Conservation (phyloP, 2,329 filamentous ascomycete species). For the Diaporthe velutina region DNA sequence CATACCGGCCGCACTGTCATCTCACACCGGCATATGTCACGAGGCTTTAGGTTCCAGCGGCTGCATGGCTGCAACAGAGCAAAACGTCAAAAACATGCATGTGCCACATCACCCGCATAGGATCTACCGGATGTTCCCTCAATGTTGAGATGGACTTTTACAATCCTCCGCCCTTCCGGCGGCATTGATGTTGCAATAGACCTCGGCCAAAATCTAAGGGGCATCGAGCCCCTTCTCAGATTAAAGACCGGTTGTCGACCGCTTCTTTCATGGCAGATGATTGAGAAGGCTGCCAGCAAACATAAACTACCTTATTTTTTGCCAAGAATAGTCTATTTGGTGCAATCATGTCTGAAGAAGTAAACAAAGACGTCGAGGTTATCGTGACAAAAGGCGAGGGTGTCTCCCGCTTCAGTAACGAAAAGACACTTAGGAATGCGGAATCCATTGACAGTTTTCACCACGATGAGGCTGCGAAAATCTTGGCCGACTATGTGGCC, state of each 20-base stretch:
- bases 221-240: background rate
- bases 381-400: background rate
- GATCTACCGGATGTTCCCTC: background rate
- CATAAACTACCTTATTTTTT: background rate
- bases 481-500: background rate
- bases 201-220: background rate
- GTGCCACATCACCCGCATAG: slow-evolving; percentile 23
- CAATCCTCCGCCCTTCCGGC: background rate
- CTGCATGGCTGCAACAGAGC: background rate
- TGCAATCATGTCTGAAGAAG: background rate
- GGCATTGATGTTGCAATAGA: background rate
- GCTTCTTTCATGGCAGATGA: background rate
- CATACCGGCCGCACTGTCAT: slow-evolving; percentile 22
- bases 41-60: slow-evolving; percentile 1
- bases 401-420: background rate
- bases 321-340: background rate
- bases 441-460: slow-evolving; percentile 14
- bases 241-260: background rate
- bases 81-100: background rate
- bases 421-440: background rate
- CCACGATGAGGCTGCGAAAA: slow-evolving; percentile 6
- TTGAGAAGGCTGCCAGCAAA: background rate
- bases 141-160: background rate
- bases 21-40: background rate
- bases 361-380: background rate